phyloP scores from a whole-genome alignment of 257 asterid genomes.

The Solanum peruvianum region DNA sequence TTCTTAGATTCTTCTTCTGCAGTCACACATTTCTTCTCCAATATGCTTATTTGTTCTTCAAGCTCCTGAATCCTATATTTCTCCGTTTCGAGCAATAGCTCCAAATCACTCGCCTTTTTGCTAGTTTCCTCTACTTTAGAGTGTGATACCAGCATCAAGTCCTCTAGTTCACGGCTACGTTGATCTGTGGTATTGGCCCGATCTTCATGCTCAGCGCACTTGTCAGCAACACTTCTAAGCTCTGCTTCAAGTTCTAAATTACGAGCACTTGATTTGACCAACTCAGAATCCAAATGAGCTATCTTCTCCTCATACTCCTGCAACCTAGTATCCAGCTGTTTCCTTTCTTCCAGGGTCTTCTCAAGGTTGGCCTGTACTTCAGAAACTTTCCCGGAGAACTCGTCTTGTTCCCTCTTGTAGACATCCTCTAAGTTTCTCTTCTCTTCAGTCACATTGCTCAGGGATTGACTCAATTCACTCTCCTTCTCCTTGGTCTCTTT shows the following conservation, averaged over 20 bases:
- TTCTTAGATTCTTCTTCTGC: conserved; percentile 40
- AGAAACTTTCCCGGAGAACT: conserved; percentile 38
- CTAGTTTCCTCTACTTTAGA: conserved; percentile 50
- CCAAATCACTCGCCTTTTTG: conserved; percentile 51
- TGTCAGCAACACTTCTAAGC: conserved; percentile 33
- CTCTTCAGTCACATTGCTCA: conserved; percentile 43
- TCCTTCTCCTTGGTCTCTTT: conserved; percentile 55
- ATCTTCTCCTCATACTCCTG: conserved; percentile 46
- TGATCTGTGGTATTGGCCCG: conserved; percentile 44
- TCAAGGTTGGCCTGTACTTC: conserved; percentile 32
- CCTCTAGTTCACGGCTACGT: conserved; percentile 74
- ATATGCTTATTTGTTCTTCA: conserved; percentile 54
- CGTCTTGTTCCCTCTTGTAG: conserved; percentile 13
- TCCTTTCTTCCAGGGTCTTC: conserved; percentile 47
- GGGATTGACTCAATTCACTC: conserved; percentile 33
- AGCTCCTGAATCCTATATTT: conserved; percentile 70
- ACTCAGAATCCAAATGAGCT: conserved; percentile 37
- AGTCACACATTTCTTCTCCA: conserved; percentile 41
- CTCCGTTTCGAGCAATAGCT: conserved; percentile 69
- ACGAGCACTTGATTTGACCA: conserved; percentile 30
- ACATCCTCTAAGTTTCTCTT: conserved; percentile 45
- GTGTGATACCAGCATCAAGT: conserved; percentile 49
- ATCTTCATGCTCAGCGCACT: conserved; percentile 59
- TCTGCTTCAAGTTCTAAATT: conserved; percentile 63
- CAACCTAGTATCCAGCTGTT: conserved; percentile 28